These are phyloP conservation scores for Rehmannia glutinosa DNA, from an alignment of 257 asterid species.

Conservation along the genomic window DNA sequence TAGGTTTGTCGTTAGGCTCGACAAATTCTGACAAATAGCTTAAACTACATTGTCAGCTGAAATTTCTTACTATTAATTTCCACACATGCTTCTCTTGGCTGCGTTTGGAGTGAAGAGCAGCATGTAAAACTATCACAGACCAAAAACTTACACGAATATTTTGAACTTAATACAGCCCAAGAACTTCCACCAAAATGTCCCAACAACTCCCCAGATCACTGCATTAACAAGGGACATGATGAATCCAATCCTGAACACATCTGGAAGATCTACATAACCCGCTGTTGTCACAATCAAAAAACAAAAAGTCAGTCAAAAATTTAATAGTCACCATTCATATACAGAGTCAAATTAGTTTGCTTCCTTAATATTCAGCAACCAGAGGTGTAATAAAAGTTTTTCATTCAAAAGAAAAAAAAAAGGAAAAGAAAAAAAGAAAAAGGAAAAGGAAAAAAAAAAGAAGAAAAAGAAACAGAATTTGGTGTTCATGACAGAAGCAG, in stretches of 20 bases:
- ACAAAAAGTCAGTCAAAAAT: slow-evolving; percentile 14
- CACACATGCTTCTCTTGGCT: slow-evolving; percentile 13
- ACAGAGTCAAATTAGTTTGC: background rate
- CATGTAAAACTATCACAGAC: slow-evolving; percentile 6
- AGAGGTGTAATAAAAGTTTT: background rate
- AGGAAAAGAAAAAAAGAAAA: background rate
- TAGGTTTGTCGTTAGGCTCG: background rate
- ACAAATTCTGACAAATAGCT: slow-evolving; percentile 18
- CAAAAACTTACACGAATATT: slow-evolving; percentile 27
- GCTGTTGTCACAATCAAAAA: slow-evolving; percentile 48
- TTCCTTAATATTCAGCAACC: background rate
- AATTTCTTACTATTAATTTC: background rate
- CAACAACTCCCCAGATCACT: slow-evolving; percentile 68
- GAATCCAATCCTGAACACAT: slow-evolving; percentile 79
- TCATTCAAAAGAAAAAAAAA: background rate
- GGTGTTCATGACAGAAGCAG: background rate
- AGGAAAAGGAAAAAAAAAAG: background rate
- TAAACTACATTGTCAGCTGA: slow-evolving; percentile 27
- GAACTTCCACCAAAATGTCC: slow-evolving; percentile 93
- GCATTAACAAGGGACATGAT: slow-evolving; percentile 82
- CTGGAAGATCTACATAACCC: slow-evolving; percentile 92
- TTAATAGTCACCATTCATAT: background rate
- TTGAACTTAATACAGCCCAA: slow-evolving; percentile 59
- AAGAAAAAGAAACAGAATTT: background rate
- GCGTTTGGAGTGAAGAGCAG: no score